Base-by-base conservation (phyloP, 2,329 filamentous ascomycete species). In the Pseudocercospora vitis region DNA sequence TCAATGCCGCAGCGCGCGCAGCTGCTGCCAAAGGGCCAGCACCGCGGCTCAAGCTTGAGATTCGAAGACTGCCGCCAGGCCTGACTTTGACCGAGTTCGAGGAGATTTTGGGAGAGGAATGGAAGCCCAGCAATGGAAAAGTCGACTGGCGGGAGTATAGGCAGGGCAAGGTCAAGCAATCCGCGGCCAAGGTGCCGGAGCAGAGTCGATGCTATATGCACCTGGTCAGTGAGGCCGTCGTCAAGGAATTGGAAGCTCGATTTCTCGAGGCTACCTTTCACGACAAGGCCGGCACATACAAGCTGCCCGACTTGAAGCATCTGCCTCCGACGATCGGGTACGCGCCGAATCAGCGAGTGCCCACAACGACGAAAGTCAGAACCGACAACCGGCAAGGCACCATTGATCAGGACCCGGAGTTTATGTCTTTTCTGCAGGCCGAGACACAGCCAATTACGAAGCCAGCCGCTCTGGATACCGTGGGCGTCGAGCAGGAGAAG, bases 351-450 rank as follows among this genome's bases (percentile, higher is more conserved):
- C 89, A 89, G 61, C 91, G 91, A 65, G 82, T 90, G 1, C 90
- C 92, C 1, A 33, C 67, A 48, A 83, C 82, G 55, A 82, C 79
- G 29, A 89, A 89, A 69, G 82, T 83, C 46, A 85, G 90, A 28
- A 82, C 84, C 50, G 94, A 99, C 75, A 84, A 85, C 49, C 85
- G 91, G 11, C 89, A 96, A 70, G 94, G 92, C 49, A 96, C 91
- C 2, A 97, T 99, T 62, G 94, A 99, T 65, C 91, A 96, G 69
- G 94, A 99, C 66, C 85, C 89, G 0, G 94, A 97, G 64, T 99
- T 96, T 65, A 95, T 96, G 76, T 84, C 86, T 21, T 99, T 97
- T 69, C 80, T 99, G 6, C 88, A 95, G 70, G 87, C 83, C 50
- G 80, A 97, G 42, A 95, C 91, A 1, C 90, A 95, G 62, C 83